These are phyloP conservation scores for Potentilla sterilis DNA, from an alignment of 306 rosid genomes.

Conservation along the genomic window DNA sequence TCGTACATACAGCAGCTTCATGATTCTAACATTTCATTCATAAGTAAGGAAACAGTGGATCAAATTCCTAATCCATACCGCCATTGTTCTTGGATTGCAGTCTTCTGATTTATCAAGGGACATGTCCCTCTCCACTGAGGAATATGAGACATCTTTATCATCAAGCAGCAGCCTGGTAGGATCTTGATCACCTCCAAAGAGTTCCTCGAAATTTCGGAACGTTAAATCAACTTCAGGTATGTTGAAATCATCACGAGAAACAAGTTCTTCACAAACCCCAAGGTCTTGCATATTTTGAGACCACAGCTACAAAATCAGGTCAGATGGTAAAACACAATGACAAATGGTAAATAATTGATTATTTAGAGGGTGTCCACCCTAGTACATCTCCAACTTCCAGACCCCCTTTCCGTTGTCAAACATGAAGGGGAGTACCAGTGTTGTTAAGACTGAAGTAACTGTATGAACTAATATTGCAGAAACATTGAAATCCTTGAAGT, in stretches of 20 bases:
- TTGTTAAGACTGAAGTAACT: not conserved
- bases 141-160: conserved; percentile 50
- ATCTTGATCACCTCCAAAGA: conserved; percentile 78
- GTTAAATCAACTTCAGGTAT: conserved; percentile 89
- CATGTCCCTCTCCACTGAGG: conserved; percentile 53
- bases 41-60: not conserved
- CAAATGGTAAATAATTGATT: not conserved
- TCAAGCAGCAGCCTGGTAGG: conserved; percentile 39
- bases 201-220: conserved; percentile 69
- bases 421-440: not conserved
- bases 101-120: conserved; percentile 50
- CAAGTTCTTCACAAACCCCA: conserved; percentile 81
- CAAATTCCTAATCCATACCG: conserved; percentile 41
- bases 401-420: not conserved
- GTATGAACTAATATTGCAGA: not conserved
- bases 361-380: not conserved
- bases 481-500: not conserved
- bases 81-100: conserved; percentile 39
- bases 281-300: conserved; percentile 89
- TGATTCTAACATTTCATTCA: not conserved
- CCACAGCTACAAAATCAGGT: conserved; percentile 64
- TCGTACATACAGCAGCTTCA: not conserved
- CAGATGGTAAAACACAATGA: not conserved
- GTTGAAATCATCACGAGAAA: conserved; percentile 60
- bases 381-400: not conserved